Percentiles rank a stretch among this genome's conserved stretches.
Evolutionary conservation across 805 yeast species (phyloP).

Genomic region (Wickerhamomyces silvicola): DNA sequence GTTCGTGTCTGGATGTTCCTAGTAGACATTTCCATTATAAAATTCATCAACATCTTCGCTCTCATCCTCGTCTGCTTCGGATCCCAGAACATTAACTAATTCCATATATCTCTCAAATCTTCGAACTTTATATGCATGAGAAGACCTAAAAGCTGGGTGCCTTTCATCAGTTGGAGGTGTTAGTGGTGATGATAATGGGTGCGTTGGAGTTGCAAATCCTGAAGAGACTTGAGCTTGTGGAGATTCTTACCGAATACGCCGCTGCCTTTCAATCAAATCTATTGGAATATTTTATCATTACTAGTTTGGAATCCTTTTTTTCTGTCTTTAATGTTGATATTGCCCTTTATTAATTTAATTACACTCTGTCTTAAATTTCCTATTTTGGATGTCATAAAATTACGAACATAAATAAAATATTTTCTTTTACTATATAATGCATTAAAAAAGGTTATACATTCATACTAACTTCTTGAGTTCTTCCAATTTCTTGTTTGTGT

Average conservation of each 20-base stretch:
- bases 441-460: background rate
- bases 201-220: conserved; percentile 5
- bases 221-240: background rate
- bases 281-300: too few species aligned
- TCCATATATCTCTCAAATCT: conserved; percentile 12
- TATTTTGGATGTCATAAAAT: too few species aligned
- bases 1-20: conserved; percentile 4
- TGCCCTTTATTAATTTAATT: too few species aligned
- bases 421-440: background rate
- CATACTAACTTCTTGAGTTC: conserved; percentile 9
- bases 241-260: background rate
- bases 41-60: conserved; percentile 14
- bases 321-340: too few species aligned
- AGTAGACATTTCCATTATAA: conserved; percentile 6
- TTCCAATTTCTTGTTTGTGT: conserved; percentile 51
- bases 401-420: too few species aligned
- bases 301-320: too few species aligned
- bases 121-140: conserved; percentile 10
- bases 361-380: too few species aligned
- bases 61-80: conserved; percentile 6
- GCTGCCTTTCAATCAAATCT: background rate
- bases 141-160: conserved; percentile 2
- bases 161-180: conserved; percentile 1
- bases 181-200: conserved; percentile 1
- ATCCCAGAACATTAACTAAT: conserved; percentile 6